Evolutionary conservation across 805 yeast genomes (phyloP).

Genomic region (Myxozyma sirexii): DNA sequence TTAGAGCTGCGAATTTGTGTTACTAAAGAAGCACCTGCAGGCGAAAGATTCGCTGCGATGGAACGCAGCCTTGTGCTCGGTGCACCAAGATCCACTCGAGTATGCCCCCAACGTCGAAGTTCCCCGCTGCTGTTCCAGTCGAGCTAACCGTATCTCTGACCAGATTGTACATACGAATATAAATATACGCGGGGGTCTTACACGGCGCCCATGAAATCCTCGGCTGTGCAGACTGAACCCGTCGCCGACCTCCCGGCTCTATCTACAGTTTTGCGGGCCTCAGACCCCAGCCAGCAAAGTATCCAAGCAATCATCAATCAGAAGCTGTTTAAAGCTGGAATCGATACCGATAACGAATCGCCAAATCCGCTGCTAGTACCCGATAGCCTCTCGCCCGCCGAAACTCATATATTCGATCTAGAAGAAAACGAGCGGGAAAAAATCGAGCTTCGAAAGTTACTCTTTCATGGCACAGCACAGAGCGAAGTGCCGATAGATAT

Average conservation of each 20-base stretch:
- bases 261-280: neutral
- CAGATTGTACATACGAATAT: conserved; percentile 23
- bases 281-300: neutral
- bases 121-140: neutral
- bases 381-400: neutral
- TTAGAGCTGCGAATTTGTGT: neutral
- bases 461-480: conserved; percentile 6
- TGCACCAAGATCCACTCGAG: conserved; percentile 11
- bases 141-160: neutral
- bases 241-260: neutral
- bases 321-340: too few species aligned
- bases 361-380: neutral
- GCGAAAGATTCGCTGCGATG: conserved; percentile 20
- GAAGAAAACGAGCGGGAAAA: neutral
- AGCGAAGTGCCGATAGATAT: neutral
- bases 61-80: conserved; percentile 26
- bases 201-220: conserved; percentile 15
- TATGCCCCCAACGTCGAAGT: neutral
- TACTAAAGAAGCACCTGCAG: neutral
- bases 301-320: neutral
- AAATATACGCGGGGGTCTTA: conserved; percentile 26
- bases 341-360: too few species aligned
- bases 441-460: neutral
- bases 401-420: too few species aligned
- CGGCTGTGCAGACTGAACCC: conserved; percentile 20